phyloP scores from a whole-genome alignment of 164 flowering plant genomes.

The Brasenia schreberi region DNA sequence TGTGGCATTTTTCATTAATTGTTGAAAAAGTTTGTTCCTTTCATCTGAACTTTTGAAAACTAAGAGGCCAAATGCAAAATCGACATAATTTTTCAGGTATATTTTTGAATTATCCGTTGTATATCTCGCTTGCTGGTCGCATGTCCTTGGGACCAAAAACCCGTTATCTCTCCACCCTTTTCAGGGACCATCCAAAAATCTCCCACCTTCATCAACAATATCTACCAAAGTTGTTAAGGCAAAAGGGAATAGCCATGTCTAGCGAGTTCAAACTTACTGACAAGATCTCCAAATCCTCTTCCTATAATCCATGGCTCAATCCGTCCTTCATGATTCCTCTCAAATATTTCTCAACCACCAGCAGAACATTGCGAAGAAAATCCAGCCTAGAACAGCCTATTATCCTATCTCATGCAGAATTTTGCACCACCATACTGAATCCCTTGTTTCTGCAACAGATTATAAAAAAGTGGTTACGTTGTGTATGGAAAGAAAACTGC shows the following conservation, averaged over 20 bases:
- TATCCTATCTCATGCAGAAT: background rate
- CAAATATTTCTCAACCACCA: background rate
- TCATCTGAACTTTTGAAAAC: too few species aligned
- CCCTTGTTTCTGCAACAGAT: background rate
- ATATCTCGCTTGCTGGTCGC: too few species aligned
- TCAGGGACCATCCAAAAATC: background rate
- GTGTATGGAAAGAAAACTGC: constrained; percentile 5
- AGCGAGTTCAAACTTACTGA: background rate
- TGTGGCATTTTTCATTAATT: too few species aligned
- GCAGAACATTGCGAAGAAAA: background rate
- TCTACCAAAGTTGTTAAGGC: background rate
- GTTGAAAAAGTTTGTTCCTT: too few species aligned
- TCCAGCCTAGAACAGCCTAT: background rate
- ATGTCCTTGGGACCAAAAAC: background rate
- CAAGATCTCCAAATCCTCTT: background rate
- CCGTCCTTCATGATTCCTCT: background rate
- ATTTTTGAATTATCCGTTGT: too few species aligned
- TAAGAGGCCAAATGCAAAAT: too few species aligned
- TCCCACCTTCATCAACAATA: background rate
- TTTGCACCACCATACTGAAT: background rate
- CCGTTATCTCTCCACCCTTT: background rate
- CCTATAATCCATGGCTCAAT: background rate
- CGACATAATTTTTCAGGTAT: too few species aligned
- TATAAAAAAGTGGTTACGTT: background rate
- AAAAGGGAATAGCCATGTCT: too few species aligned